phyloP scores from a whole-genome alignment of 441 rosid species.

The Populus hybrid region DNA sequence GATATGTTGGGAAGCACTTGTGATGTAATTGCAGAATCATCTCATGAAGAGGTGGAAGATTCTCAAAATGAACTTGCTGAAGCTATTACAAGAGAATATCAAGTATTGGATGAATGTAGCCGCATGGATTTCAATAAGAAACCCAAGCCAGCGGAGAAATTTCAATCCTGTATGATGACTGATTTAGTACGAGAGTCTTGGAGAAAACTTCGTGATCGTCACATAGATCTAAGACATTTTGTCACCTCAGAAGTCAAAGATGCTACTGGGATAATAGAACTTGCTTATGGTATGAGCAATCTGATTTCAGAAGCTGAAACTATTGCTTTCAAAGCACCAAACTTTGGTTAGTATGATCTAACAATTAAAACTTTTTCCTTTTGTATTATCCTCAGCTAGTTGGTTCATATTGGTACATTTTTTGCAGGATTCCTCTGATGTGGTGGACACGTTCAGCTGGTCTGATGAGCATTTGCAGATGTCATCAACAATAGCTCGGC shows the following conservation, averaged over 20 bases:
- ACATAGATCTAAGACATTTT: conserved; percentile 43
- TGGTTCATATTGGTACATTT: conserved; percentile 12
- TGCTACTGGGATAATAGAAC: conserved; percentile 43
- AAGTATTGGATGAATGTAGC: conserved; percentile 85
- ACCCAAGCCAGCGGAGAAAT: conserved; percentile 29
- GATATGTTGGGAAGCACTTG: conserved; percentile 31
- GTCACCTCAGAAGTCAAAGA: conserved; percentile 50
- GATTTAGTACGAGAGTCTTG: conserved; percentile 62
- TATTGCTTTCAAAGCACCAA: conserved; percentile 46
- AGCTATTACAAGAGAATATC: conserved; percentile 40
- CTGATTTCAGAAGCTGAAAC: conserved; percentile 72
- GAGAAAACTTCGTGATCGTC: conserved; percentile 49
- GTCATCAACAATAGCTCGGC: conserved; percentile 48
- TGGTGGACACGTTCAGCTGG: conserved; percentile 40
- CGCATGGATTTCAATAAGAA: conserved; percentile 59
- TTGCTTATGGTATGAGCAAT: conserved; percentile 52
- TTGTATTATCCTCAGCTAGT: conserved; percentile 6
- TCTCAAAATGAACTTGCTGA: conserved; percentile 37
- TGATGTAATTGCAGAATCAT: conserved; percentile 40
- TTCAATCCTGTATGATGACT: conserved; percentile 21
- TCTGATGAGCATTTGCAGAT: conserved; percentile 52
- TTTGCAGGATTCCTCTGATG: conserved; percentile 54
- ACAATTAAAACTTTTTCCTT: conserved; percentile 12
- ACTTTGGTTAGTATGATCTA: conserved; percentile 35
- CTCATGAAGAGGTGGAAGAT: conserved; percentile 46